These are phyloP conservation scores for Collybia nuda DNA, from an alignment of 768 basidiomycete genomes.

Conservation along the genomic window DNA sequence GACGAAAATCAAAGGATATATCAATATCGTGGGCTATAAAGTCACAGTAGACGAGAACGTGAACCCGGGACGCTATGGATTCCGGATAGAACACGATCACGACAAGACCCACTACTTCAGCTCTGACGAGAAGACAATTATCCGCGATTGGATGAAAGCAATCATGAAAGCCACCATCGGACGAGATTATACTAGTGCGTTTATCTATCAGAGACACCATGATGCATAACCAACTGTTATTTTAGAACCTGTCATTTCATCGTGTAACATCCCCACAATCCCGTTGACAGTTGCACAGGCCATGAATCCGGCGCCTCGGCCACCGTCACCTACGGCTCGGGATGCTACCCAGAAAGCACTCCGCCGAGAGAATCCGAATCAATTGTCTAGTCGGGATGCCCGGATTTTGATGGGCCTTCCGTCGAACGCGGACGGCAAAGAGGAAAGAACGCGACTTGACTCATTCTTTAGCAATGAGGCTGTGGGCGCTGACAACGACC, in stretches of 20 bases:
- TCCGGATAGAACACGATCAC: constrained; percentile 86
- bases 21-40: constrained; percentile 89
- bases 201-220: background rate
- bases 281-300: constrained; percentile 93
- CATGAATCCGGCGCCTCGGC: constrained; percentile 94
- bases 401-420: constrained; percentile 70
- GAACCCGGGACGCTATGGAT: constrained; percentile 91
- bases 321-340: constrained; percentile 87
- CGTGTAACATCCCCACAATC: constrained; percentile 95
- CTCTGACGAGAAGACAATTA: constrained; percentile 78
- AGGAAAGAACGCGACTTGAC: constrained; percentile 50
- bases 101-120: constrained; percentile 91
- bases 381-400: constrained; percentile 78
- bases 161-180: constrained; percentile 99
- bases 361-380: constrained; percentile 81
- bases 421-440: constrained; percentile 32
- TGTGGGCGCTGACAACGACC: constrained; percentile 15
- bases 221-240: constrained; percentile 13
- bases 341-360: constrained; percentile 87
- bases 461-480: constrained; percentile 54
- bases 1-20: constrained; percentile 94
- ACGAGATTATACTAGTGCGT: constrained; percentile 86
- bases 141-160: constrained; percentile 99
- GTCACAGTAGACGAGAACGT: constrained; percentile 91
- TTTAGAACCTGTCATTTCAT: constrained; percentile 90